Evolutionary conservation across 441 rosid species (phyloP), one percentile per base, ranked within the genome.

Genomic region (Pelargonium australe): DNA sequence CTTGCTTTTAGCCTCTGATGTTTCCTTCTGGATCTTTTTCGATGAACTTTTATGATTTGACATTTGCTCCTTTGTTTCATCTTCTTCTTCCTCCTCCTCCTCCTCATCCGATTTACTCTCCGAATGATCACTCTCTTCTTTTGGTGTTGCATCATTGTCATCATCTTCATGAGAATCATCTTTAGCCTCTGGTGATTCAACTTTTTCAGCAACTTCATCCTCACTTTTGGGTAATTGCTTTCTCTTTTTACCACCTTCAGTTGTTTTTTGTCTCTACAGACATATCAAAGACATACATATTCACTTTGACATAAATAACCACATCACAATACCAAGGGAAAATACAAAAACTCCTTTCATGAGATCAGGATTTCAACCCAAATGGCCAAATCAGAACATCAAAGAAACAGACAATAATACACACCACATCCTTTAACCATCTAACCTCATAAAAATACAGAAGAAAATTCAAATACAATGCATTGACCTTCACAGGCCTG

Each of bases 181-280:
- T 58, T 78, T 80, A 47, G 71, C 62, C n/a, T 74, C 89, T 47
- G 83, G 84, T 49, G 85, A 77, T 51, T 81, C 85, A 72, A 66
- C 83, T 71, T 83, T 83, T 74, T 78, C 89, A 63, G 81, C 88
- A 73, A 82, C 89, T 7, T 82, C 85, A 45, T 78, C 85, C 63
- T 77, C 87, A 72, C 47, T 78, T 65, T 80, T 81, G 58, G 88
- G 78, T 28, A 85, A 76, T 37, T 20, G 74, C 75, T 84, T 89
- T 45, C 57, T 81, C 82, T 90, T 89, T 70, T 86, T 80, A 20
- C 80, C 89, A 68, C 72, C 37, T 69, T 76, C 79, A 3, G 81
- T 44, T 16, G 83, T 79, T 76, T 85, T 86, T 72, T 25, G 85
- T 78, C 80, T 91, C 99, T 91, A 75, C 25, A 68, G 70, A 2